Base-by-base conservation (phyloP, 192 early-diverging fungal genomes). In the Gaertneriomyces sp. region DNA sequence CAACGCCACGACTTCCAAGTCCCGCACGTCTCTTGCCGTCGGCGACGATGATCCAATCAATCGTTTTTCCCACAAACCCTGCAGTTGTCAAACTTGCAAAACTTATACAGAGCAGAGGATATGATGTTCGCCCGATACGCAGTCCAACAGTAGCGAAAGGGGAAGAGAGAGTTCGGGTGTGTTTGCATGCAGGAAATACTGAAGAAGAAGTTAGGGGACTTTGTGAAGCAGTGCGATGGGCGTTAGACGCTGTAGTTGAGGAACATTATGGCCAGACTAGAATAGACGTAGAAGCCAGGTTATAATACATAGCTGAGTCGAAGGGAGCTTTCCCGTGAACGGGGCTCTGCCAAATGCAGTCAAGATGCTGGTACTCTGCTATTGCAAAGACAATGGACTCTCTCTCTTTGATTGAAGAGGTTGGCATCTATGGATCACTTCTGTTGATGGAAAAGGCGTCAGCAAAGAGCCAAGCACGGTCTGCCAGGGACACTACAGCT, bases 101-200 rank as follows among this genome's bases (percentile, higher is more conserved):
- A 25, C 64, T 72, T 52, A 71, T 76, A 53, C 65, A 69, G 80
- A n/a, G 74, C 9, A 38, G 46, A 5, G 76, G 87, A 0, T 83
- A 87, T 25, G 90, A 86, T 71, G 90, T 91, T 10, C 82, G 88
- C 17, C 87, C 91, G 0, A 92, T 93, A 46, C 72, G 87, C 3
- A 89, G 84, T 5, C 91, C 91, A 5, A 92, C 90, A 7, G 91
- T 93, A 0, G 87, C 90, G 2, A 78, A 76, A 46, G 91, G 91
- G 0, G 76, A 78, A 40, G 91, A 93, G 61, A 81, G 91, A 5
- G 78, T 93, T n/a, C 77, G 91, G 4, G 88, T 93, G n/a, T 93
- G 91, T 69, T 56, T 93, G 12, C 91, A 93, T 75, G 80, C 79
- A 9, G 79, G 91, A 57, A 93, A 93, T 63, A 88, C 89, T 0